Evolutionary conservation across 169 alveolate genomes (phyloP), one percentile per base, ranked within the genome.

Genomic region (Blepharisma undulans): DNA sequence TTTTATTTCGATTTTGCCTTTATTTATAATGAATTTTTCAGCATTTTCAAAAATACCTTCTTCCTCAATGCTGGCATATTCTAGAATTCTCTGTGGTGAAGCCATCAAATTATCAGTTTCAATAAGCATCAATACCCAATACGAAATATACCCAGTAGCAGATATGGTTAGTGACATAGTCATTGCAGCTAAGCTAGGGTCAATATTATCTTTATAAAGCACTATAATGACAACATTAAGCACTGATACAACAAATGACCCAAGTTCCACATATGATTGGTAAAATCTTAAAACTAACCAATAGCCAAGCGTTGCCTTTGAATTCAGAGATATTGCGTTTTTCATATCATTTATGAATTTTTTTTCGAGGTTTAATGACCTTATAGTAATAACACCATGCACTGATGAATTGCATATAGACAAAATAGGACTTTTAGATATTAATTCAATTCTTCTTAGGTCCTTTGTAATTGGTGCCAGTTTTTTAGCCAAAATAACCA

Each of bases 401-500:
- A 95, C 33, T 16, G 94, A 78, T 18, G 95, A 93, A 21, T 88
- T 88, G 25, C 91, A 80, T 60, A 88, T 91, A 2, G 98, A 91
- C 77, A 94, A 94, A 25, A 96, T 88, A 22, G 98, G 98, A 71
- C 96, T 92, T 76, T 93, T 92, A 60, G 94, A 80, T 22, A 93
- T 81, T 78, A 96, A 90, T n/a, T 95, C 96, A 34, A 95, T 60
- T 91, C 95, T 89, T 79, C 96, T 94, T 29, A 81, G 30, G 48
- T 92, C 88, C 21, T 84, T 81, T 10, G 34, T 60, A 2, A 85
- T 22, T 10, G 48, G 79, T 14, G 74, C 19, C 16, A 66, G 30
- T 27, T 30, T 72, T 77, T 76, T 78, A 72, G 82, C 25, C 6
- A 89, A 22, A 22, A 80, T 12, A 27, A 16, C 14, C 84, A 21